phyloP scores from a whole-genome alignment of 257 asterid species.

The Fraxinus americana region DNA sequence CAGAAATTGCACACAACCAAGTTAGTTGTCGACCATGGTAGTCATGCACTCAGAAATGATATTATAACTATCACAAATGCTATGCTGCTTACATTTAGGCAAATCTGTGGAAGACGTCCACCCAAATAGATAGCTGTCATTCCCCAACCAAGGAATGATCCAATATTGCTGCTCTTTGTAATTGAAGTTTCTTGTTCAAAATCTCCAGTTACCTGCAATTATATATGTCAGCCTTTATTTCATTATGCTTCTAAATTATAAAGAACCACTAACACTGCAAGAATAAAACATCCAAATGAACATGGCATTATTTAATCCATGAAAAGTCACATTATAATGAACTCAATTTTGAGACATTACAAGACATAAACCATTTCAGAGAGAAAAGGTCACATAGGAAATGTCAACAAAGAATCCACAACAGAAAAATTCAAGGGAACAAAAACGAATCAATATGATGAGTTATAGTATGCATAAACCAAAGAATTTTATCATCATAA shows the following conservation, averaged over 20 bases:
- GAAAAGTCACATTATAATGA: too few species aligned
- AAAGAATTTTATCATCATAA: not conserved
- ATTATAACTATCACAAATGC: constrained; percentile 1
- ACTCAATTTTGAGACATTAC: too few species aligned
- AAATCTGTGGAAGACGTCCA: constrained; percentile 76
- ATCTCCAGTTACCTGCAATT: constrained; percentile 37
- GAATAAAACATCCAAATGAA: constrained; percentile 1
- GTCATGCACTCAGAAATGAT: not conserved
- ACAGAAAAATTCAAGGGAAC: constrained; percentile 1
- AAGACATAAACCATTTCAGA: not conserved
- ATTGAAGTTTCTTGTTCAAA: constrained; percentile 24
- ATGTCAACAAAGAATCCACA: not conserved
- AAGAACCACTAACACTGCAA: not conserved
- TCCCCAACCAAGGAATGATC: constrained; percentile 76
- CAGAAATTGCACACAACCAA: constrained; percentile 18
- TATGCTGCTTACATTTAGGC: constrained; percentile 53
- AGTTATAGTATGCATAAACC: not conserved
- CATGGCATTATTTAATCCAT: not conserved
- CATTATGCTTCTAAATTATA: not conserved
- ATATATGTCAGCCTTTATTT: not conserved
- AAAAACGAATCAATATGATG: not conserved
- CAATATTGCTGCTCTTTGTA: constrained; percentile 39
- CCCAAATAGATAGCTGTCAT: constrained; percentile 70
- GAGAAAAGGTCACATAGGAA: not conserved
- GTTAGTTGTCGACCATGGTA: not conserved